Evolutionary conservation across 1,139 yeast genomes (phyloP).

Genomic region (Taphrina betulina): DNA sequence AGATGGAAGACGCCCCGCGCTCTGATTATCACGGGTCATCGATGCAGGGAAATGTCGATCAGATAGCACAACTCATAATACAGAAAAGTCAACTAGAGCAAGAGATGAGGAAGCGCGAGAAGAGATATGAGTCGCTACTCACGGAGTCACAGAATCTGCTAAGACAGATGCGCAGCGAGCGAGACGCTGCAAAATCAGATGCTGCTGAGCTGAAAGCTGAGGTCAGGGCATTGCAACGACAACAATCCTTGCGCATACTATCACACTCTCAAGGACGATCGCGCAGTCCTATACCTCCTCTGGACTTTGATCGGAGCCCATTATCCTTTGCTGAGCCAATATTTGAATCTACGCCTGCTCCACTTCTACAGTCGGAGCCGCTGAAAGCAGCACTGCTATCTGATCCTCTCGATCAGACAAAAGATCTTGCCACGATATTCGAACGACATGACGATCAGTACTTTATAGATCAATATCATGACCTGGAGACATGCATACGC

Average conservation of each 20-base stretch:
- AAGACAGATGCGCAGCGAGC: conserved; percentile 22
- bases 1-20: too few species aligned
- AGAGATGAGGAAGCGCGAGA: conserved; percentile 15
- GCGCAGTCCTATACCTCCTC: not conserved
- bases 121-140: conserved; percentile 6
- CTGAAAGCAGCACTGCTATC: too few species aligned
- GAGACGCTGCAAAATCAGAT: conserved; percentile 7
- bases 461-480: conserved; percentile 8
- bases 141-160: conserved; percentile 23
- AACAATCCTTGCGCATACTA: too few species aligned
- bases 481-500: conserved; percentile 9
- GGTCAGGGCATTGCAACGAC: too few species aligned
- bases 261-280: too few species aligned
- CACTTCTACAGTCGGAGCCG: too few species aligned
- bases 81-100: conserved; percentile 27
- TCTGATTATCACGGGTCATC: too few species aligned
- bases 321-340: not conserved
- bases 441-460: conserved; percentile 18
- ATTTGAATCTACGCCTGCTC: too few species aligned
- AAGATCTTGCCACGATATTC: conserved; percentile 5
- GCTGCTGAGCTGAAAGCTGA: not conserved
- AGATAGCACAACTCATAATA: conserved; percentile 18
- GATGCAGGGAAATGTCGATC: conserved; percentile 1
- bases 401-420: not conserved
- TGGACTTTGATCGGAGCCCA: not conserved